These are phyloP conservation scores for Euphrasia confusa DNA, from an alignment of 257 asterid genomes.

Conservation along the genomic window DNA sequence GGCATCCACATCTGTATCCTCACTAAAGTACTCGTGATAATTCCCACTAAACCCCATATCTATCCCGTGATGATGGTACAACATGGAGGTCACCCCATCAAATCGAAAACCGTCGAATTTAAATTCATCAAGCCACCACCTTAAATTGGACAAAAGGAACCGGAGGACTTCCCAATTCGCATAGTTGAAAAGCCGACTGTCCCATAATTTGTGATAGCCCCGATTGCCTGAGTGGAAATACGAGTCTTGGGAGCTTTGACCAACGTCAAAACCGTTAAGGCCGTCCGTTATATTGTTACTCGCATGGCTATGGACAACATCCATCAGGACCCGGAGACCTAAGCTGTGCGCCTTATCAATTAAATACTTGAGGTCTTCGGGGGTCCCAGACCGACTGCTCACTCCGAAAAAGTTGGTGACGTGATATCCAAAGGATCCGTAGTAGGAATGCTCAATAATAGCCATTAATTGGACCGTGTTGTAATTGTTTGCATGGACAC, in stretches of 20 bases:
- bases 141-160: conserved; percentile 85
- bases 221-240: conserved; percentile 84
- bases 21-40: conserved; percentile 81
- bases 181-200: conserved; percentile 84
- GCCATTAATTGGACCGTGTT: conserved; percentile 98
- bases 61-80: conserved; percentile 94
- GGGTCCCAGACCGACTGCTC: conserved; percentile 92
- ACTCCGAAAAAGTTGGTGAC: conserved; percentile 91
- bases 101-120: conserved; percentile 93
- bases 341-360: conserved; percentile 93
- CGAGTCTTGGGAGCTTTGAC: conserved; percentile 88
- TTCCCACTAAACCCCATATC: conserved; percentile 71
- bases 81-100: conserved; percentile 96
- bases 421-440: conserved; percentile 91
- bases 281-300: conserved; percentile 83
- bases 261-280: conserved; percentile 86
- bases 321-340: conserved; percentile 83
- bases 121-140: conserved; percentile 97
- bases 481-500: conserved; percentile 70
- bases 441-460: conserved; percentile 95
- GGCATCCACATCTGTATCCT: conserved; percentile 86
- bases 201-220: conserved; percentile 93
- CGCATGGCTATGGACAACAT: conserved; percentile 95
- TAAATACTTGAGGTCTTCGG: conserved; percentile 91
- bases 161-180: conserved; percentile 98